Evolutionary conservation across 2,329 filamentous ascomycete genomes (phyloP).

Genomic region (Zymoseptoria tritici): DNA sequence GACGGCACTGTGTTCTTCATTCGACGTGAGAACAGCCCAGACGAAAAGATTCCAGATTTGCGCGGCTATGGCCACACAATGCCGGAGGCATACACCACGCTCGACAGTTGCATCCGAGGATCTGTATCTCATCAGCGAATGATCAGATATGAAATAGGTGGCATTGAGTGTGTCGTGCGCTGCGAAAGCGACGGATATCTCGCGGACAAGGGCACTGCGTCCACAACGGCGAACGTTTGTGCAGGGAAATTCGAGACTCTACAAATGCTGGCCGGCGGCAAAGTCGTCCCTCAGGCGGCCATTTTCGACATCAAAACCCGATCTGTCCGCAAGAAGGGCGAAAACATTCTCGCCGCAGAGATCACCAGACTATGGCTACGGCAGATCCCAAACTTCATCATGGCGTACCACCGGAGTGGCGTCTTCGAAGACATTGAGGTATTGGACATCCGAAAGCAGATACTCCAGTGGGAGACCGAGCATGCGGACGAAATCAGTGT

Average conservation of each 20-base stretch:
- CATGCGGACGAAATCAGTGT: conserved; percentile 28
- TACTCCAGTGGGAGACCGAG: conserved; percentile 38
- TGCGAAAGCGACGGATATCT: conserved; percentile 55
- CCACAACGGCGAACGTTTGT: not conserved
- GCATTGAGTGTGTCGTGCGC: conserved; percentile 45
- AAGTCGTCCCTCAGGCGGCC: conserved; percentile 34
- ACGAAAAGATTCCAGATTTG: conserved; percentile 49
- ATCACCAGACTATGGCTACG: conserved; percentile 43
- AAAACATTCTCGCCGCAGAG: conserved; percentile 34
- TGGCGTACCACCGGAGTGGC: conserved; percentile 43
- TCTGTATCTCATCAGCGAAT: conserved; percentile 58
- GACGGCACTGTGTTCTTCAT: conserved; percentile 55
- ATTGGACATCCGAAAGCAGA: conserved; percentile 30
- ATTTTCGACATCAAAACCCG: conserved; percentile 50
- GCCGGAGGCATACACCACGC: conserved; percentile 58
- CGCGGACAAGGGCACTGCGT: not conserved
- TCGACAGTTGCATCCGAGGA: conserved; percentile 47
- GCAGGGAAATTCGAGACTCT: conserved; percentile 1
- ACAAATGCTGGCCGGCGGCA: conserved; percentile 7
- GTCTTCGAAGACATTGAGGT: conserved; percentile 39
- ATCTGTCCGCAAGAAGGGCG: conserved; percentile 26
- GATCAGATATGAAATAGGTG: conserved; percentile 51
- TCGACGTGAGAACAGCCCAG: conserved; percentile 54
- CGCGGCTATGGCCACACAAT: conserved; percentile 60
- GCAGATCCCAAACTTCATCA: conserved; percentile 46